Conservation (phyloP, 2,329 filamentous ascomycete genomes). For the Calonectria crousiana region DNA sequence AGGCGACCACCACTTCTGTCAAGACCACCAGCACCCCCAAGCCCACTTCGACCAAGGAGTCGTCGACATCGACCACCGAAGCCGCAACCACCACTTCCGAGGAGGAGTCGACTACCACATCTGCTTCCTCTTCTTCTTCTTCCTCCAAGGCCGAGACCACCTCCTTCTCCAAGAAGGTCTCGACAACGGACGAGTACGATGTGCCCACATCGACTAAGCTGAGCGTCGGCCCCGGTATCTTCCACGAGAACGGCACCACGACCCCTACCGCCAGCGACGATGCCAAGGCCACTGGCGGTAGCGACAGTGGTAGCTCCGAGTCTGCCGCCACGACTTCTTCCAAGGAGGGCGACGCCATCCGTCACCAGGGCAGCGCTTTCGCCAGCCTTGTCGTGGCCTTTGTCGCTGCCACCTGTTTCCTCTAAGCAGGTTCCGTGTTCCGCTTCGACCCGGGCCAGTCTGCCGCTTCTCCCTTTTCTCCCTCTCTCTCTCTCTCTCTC, state of each 20-base stretch:
- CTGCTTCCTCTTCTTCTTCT: slow-evolving; percentile 11
- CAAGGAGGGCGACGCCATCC: slow-evolving; percentile 59
- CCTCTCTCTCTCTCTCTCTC: background rate
- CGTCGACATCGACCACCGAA: slow-evolving; percentile 45
- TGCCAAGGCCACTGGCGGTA: slow-evolving; percentile 37
- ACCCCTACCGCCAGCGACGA: slow-evolving; percentile 31
- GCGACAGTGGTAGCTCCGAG: slow-evolving; percentile 38
- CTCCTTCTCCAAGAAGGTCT: slow-evolving; percentile 44
- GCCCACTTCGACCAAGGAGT: slow-evolving; percentile 39
- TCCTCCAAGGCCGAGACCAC: slow-evolving; percentile 31
- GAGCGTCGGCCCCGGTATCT: slow-evolving; percentile 58
- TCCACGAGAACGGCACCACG: slow-evolving; percentile 63
- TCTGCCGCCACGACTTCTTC: slow-evolving; percentile 48
- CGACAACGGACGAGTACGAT: slow-evolving; percentile 5
- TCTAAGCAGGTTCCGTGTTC: slow-evolving; percentile 46
- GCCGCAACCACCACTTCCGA: slow-evolving; percentile 34
- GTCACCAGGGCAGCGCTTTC: slow-evolving; percentile 63
- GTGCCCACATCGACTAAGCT: slow-evolving; percentile 32
- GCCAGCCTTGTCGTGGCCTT: slow-evolving; percentile 68
- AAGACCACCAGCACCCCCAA: slow-evolving; percentile 26
- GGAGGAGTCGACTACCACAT: slow-evolving; percentile 24
- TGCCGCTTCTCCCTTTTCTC: slow-evolving; percentile 20
- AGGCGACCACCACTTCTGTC: slow-evolving; percentile 33
- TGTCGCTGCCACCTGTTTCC: slow-evolving; percentile 64
- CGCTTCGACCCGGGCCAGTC: slow-evolving; percentile 33